Conservation (phyloP, 129 eudicot species). For the Deinandra increscens region DNA sequence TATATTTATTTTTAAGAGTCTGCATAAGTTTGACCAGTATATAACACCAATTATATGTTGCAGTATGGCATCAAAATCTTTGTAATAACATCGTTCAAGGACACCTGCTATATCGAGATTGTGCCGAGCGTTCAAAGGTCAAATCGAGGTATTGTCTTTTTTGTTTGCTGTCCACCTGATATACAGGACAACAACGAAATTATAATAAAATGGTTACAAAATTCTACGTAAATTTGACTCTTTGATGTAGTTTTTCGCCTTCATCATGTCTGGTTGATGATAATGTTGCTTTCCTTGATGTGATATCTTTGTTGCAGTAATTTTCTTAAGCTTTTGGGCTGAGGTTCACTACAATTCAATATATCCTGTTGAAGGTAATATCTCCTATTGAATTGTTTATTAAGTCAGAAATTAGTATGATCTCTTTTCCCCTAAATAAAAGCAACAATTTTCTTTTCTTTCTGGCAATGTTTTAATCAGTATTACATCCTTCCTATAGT, state of each 20-base stretch:
- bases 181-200: neutral
- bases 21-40: neutral
- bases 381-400: neutral
- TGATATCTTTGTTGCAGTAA: conserved; percentile 51
- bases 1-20: neutral
- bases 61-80: conserved; percentile 90
- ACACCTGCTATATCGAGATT: conserved; percentile 90
- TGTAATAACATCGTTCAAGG: conserved; percentile 87
- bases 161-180: neutral
- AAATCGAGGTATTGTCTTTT: conserved; percentile 58
- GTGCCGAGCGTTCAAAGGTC: conserved; percentile 72
- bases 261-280: conserved; percentile 3
- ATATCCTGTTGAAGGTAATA: conserved; percentile 81
- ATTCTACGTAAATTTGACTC: neutral
- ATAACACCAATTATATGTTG: conserved; percentile 25
- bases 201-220: neutral
- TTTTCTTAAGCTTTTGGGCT: conserved; percentile 91
- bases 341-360: conserved; percentile 98
- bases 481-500: neutral
- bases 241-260: conserved; percentile 9
- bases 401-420: no score
- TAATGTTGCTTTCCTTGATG: conserved; percentile 7
- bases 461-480: neutral
- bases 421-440: no score
- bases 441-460: neutral